phyloP scores from a whole-genome alignment of 768 basidiomycete genomes.

The Leucosporidium creatinivorum region DNA sequence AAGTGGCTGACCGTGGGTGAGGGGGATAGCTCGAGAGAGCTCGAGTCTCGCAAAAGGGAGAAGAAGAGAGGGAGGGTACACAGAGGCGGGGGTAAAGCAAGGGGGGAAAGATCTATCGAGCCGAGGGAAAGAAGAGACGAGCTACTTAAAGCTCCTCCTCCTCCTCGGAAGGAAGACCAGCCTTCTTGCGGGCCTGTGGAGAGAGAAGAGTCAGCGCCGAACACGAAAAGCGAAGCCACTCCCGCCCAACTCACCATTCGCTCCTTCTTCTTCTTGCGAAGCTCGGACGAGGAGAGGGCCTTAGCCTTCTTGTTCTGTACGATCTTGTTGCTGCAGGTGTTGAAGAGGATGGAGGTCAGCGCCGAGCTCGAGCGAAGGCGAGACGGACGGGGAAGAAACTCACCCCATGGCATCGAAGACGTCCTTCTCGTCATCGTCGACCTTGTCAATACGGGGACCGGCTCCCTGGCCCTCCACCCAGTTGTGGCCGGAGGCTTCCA shows the following conservation, averaged over 20 bases:
- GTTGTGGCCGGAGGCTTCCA: conserved; percentile 97
- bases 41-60: no score
- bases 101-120: background rate
- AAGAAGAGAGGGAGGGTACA: background rate
- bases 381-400: background rate
- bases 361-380: background rate
- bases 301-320: conserved; percentile 35
- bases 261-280: conserved; percentile 93
- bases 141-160: conserved; percentile 10
- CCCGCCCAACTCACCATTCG: conserved; percentile 53
- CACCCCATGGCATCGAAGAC: conserved; percentile 64
- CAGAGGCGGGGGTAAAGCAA: background rate
- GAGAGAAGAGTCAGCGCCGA: no score
- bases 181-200: conserved; percentile 6
- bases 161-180: background rate
- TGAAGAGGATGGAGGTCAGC: background rate
- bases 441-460: conserved; percentile 90
- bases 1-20: no score
- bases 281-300: conserved; percentile 55
- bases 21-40: no score
- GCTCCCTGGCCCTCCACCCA: conserved; percentile 99
- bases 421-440: conserved; percentile 80
- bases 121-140: background rate
- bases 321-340: conserved; percentile 12
- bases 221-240: no score